Conservation (phyloP, 2,329 filamentous ascomycete species). For the Curvularia sp. region DNA sequence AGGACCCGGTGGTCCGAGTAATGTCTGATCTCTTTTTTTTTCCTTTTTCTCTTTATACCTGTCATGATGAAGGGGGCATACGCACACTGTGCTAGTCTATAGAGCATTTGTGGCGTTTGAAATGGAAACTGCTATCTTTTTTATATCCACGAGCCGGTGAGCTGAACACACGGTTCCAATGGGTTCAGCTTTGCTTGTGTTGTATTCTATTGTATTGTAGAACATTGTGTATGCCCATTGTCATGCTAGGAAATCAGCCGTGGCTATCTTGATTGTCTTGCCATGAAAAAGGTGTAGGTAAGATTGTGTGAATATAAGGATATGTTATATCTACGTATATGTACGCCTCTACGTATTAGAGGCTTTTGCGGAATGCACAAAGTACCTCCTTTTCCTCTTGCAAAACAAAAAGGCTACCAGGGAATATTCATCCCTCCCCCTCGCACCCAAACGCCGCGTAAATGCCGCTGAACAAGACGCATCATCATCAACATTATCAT, state of each 20-base stretch:
- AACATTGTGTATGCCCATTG: background rate
- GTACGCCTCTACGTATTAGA: background rate
- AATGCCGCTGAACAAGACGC: background rate
- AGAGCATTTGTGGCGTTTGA: background rate
- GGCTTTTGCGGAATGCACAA: no score
- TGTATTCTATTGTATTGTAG: background rate
- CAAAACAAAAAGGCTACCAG: background rate
- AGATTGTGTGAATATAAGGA: background rate
- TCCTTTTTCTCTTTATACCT: background rate
- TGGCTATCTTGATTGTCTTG: background rate
- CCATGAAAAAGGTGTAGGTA: background rate
- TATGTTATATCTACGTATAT: background rate
- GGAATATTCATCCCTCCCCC: background rate
- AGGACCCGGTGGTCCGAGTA: constrained; percentile 42
- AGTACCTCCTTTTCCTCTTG: no score
- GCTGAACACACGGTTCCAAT: background rate
- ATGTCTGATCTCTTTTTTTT: constrained; percentile 35
- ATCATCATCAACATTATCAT: no score
- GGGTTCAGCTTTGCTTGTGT: background rate
- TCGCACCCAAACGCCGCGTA: background rate
- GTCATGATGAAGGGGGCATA: background rate
- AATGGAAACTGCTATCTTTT: background rate
- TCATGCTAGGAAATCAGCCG: background rate
- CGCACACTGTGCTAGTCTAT: background rate
- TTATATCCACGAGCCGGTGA: background rate